phyloP scores from a whole-genome alignment of 192 early-diverging fungal genomes.

The Jimgerdemannia lactiflua region DNA sequence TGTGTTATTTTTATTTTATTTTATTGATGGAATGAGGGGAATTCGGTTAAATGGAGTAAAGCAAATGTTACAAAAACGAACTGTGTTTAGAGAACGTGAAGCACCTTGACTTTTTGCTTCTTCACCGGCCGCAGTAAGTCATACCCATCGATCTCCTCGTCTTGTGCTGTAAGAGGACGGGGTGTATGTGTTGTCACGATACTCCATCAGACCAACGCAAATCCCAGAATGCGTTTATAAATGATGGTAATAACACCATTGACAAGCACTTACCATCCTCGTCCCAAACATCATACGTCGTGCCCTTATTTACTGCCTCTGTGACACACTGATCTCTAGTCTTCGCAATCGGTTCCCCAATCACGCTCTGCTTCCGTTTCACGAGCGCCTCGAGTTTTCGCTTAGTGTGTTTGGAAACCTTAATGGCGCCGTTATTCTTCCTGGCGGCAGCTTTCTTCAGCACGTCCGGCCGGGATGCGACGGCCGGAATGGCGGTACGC shows the following conservation, averaged over 20 bases:
- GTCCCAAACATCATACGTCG: slow-evolving; percentile 66
- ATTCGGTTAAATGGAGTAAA: neutral
- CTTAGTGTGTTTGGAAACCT: slow-evolving; percentile 41
- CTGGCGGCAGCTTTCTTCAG: slow-evolving; percentile 6
- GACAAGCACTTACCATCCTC: neutral
- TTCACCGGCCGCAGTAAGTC: slow-evolving; percentile 45
- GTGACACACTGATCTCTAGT: slow-evolving; percentile 20
- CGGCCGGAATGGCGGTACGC: slow-evolving; percentile 62
- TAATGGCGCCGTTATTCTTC: slow-evolving; percentile 17
- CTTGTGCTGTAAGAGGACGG: neutral
- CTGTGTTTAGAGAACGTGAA: neutral
- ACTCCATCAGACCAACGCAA: too few species aligned
- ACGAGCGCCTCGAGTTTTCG: slow-evolving; percentile 38
- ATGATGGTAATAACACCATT: too few species aligned
- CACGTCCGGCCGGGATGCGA: slow-evolving; percentile 14
- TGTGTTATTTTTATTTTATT: neutral
- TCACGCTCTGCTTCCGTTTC: slow-evolving; percentile 30
- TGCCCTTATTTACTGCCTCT: slow-evolving; percentile 33
- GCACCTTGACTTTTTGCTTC: slow-evolving; percentile 40
- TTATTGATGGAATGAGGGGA: neutral
- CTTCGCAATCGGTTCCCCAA: slow-evolving; percentile 14
- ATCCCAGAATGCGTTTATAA: too few species aligned
- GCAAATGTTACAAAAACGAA: neutral
- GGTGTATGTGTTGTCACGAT: too few species aligned
- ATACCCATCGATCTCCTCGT: slow-evolving; percentile 10